A percentile compares a stretch with the other conserved stretches of the same genome.
Conservation (phyloP, 768 basidiomycete species). For the Dioszegia aurantiaca region DNA sequence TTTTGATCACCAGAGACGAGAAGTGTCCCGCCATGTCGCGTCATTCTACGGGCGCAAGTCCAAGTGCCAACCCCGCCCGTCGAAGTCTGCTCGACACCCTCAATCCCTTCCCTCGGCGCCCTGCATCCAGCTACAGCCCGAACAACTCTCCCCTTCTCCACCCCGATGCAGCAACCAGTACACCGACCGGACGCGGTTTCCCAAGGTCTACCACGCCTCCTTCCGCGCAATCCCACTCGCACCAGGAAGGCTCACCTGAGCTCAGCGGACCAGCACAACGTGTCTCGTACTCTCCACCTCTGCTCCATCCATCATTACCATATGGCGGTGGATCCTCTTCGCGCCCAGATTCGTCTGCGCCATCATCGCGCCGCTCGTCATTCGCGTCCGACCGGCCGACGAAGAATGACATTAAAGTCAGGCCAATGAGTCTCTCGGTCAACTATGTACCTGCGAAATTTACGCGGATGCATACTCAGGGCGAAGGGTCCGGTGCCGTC, state of each 20-base stretch:
- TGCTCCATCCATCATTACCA: background rate
- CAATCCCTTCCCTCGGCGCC: background rate
- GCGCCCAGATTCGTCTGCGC: background rate
- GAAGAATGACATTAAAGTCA: background rate
- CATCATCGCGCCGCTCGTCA: constrained; percentile 9
- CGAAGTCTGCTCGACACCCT: constrained; percentile 8
- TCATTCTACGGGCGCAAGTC: background rate
- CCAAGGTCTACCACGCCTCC: background rate
- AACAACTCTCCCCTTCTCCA: background rate
- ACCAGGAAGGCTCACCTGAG: constrained; percentile 1
- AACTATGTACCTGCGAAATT: constrained; percentile 79
- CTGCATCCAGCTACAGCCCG: background rate
- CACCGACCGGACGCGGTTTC: background rate
- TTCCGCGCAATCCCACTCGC: background rate
- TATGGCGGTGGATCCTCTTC: constrained; percentile 1
- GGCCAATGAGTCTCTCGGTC: constrained; percentile 56
- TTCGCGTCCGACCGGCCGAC: constrained; percentile 1
- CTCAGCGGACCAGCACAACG: background rate
- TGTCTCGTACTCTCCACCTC: constrained; percentile 8
- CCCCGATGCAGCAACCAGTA: background rate
- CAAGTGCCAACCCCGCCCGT: constrained; percentile 12
- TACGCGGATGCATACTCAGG: constrained; percentile 56
- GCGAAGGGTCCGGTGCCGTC: constrained; percentile 49
- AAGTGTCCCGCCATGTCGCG: constrained; percentile 1
- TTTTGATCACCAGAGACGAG: too few relatives aligned